A percentile compares a stretch with the other conserved stretches of the same genome.
Conservation (phyloP, 345 rosid species). For the Syzygium grande region DNA sequence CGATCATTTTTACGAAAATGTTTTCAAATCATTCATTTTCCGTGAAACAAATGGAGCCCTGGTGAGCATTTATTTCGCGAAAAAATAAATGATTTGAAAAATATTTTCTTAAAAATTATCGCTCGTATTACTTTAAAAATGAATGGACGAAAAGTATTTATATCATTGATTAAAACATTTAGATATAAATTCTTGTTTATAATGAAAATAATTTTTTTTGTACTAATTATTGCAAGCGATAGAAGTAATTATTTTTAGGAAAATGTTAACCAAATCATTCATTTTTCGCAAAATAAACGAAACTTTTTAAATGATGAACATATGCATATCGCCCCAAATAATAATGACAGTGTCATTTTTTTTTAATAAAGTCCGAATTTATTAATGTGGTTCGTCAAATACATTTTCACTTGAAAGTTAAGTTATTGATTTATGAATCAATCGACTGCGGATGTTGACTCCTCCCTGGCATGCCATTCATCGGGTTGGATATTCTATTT, state of each 20-base stretch:
- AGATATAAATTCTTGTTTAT: background rate
- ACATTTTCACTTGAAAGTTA: background rate
- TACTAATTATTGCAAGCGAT: background rate
- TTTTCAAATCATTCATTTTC: too few relatives aligned
- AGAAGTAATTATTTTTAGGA: background rate
- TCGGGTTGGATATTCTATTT: background rate
- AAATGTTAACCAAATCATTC: accelerated
- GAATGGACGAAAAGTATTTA: too few relatives aligned
- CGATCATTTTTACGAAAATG: too few relatives aligned
- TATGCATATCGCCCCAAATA: background rate
- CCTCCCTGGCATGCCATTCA: background rate
- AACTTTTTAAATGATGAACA: background rate
- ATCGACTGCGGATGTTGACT: background rate
- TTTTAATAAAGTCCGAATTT: background rate
- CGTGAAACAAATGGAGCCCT: too few relatives aligned
- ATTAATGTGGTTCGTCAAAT: background rate
- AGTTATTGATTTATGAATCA: background rate
- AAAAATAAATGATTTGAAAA: background rate
- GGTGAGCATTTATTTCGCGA: background rate
- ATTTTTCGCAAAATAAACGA: background rate
- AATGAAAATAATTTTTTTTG: background rate
- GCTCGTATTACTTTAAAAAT: background rate
- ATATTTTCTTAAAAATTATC: too few relatives aligned
- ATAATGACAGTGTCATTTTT: background rate
- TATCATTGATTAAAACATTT: background rate